Evolutionary conservation across 1,284 basidiomycete genomes (phyloP).

Genomic region (Ceratobasidium papillatum): DNA sequence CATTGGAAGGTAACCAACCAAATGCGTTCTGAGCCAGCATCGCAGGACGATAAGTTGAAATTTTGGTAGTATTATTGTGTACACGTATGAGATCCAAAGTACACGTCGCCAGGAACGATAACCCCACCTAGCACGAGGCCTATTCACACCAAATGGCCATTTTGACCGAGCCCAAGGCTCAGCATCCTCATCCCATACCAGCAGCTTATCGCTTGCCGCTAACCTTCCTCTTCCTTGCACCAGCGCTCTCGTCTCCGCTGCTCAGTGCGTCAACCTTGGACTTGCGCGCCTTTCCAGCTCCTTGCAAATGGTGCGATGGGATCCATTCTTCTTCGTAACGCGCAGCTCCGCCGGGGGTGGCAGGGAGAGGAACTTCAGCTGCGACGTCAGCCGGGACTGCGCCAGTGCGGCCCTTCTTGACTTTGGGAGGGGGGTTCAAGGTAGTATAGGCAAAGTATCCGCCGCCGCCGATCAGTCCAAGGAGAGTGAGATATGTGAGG

Average conservation of each 20-base stretch:
- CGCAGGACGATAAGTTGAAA: neutral
- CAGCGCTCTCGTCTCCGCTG: slow-evolving; percentile 68
- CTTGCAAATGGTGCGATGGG: slow-evolving; percentile 84
- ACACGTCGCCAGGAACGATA: slow-evolving; percentile 7
- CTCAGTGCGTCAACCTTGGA: slow-evolving; percentile 55
- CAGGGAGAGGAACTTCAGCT: slow-evolving; percentile 40
- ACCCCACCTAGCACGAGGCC: neutral
- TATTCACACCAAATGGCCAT: slow-evolving; percentile 7
- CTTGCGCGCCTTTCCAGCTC: slow-evolving; percentile 62
- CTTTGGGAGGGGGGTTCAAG: slow-evolving; percentile 62
- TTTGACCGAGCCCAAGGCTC: slow-evolving; percentile 18
- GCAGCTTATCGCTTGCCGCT: slow-evolving; percentile 33
- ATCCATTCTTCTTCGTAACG: slow-evolving; percentile 94
- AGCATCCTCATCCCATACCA: too few species aligned
- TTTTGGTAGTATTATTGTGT: slow-evolving; percentile 19
- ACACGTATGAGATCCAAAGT: slow-evolving; percentile 22
- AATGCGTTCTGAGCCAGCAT: neutral
- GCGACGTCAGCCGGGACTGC: slow-evolving; percentile 13
- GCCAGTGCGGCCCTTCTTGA: slow-evolving; percentile 60
- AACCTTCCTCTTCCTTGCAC: slow-evolving; percentile 30
- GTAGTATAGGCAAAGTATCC: slow-evolving; percentile 74
- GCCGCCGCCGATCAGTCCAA: slow-evolving; percentile 69
- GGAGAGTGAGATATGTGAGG: slow-evolving; percentile 78
- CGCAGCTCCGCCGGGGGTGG: slow-evolving; percentile 62
- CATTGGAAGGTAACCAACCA: neutral